phyloP scores from a whole-genome alignment of 2,329 filamentous ascomycete genomes.

The Geosmithia morbida region DNA sequence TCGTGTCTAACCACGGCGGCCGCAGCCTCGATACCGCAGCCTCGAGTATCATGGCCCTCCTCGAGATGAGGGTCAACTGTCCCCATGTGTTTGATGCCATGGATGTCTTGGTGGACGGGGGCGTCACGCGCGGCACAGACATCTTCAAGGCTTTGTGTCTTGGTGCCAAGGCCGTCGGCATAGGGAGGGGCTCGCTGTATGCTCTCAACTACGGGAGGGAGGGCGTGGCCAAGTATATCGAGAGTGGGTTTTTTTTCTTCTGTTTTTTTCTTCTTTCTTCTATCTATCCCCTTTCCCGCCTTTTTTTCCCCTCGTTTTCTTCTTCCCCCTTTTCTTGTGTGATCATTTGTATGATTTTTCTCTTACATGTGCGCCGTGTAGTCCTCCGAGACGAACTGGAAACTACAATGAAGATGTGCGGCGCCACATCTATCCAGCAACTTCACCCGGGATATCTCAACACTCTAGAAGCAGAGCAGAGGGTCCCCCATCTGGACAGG shows the following conservation, averaged over 20 bases:
- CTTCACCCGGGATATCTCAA: slow-evolving; percentile 48
- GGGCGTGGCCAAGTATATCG: slow-evolving; percentile 36
- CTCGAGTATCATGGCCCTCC: slow-evolving; percentile 14
- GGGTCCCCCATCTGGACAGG: slow-evolving; percentile 18
- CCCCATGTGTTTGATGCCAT: slow-evolving; percentile 19
- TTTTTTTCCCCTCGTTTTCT: too few relatives aligned
- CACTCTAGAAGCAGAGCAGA: slow-evolving; percentile 30
- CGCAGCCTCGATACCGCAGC: slow-evolving; percentile 28
- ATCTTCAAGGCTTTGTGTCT: slow-evolving; percentile 53
- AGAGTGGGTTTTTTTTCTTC: slow-evolving; percentile 25
- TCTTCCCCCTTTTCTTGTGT: too few relatives aligned
- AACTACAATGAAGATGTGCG: slow-evolving; percentile 52
- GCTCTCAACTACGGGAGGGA: slow-evolving; percentile 24
- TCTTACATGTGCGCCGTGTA: not conserved
- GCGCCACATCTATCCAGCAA: slow-evolving; percentile 44
- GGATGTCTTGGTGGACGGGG: slow-evolving; percentile 51
- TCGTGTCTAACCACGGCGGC: slow-evolving; percentile 59
- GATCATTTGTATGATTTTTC: too few relatives aligned
- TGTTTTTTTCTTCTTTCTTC: not conserved
- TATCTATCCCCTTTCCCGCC: not conserved
- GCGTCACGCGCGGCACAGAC: slow-evolving; percentile 50
- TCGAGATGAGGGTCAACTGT: slow-evolving; percentile 50
- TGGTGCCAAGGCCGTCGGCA: slow-evolving; percentile 47
- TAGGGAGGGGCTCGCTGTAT: slow-evolving; percentile 47
- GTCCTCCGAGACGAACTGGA: slow-evolving; percentile 43